Conservation (phyloP, 768 basidiomycete species). For the Boletus edulis region DNA sequence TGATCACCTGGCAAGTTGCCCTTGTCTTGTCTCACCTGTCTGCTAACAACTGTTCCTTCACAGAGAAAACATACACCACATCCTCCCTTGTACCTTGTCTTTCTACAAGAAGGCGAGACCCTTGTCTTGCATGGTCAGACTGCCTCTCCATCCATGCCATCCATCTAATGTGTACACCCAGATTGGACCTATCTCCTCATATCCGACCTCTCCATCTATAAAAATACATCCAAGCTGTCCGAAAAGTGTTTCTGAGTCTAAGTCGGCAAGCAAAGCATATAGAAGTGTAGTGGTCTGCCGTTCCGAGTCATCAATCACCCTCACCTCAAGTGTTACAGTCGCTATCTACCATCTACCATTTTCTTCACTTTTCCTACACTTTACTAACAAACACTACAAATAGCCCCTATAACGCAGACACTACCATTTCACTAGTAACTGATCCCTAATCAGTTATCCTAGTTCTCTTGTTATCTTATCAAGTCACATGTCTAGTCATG, state of each 20-base stretch:
- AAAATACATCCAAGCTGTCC: slow-evolving; percentile 22
- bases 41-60: not conserved
- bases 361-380: too few relatives aligned
- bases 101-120: not conserved
- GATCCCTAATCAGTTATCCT: too few relatives aligned
- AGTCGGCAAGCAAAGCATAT: slow-evolving; percentile 2
- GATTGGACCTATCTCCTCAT: slow-evolving; percentile 26
- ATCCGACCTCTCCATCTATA: slow-evolving; percentile 24
- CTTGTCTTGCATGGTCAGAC: slow-evolving; percentile 19
- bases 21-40: not conserved
- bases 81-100: slow-evolving; percentile 7
- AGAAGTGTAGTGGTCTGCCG: slow-evolving; percentile 15
- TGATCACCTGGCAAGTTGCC: not conserved
- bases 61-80: not conserved
- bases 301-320: not conserved
- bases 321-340: too few relatives aligned
- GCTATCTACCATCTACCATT: too few relatives aligned
- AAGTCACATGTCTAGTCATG: too few relatives aligned
- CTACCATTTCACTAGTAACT: too few relatives aligned
- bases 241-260: slow-evolving; percentile 19
- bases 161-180: not conserved
- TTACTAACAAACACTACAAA: too few relatives aligned
- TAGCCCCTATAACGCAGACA: too few relatives aligned
- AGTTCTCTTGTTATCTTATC: too few relatives aligned
- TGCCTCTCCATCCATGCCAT: not conserved